phyloP scores from a whole-genome alignment of 2,329 filamentous ascomycete genomes.

The Fusarium sp. region DNA sequence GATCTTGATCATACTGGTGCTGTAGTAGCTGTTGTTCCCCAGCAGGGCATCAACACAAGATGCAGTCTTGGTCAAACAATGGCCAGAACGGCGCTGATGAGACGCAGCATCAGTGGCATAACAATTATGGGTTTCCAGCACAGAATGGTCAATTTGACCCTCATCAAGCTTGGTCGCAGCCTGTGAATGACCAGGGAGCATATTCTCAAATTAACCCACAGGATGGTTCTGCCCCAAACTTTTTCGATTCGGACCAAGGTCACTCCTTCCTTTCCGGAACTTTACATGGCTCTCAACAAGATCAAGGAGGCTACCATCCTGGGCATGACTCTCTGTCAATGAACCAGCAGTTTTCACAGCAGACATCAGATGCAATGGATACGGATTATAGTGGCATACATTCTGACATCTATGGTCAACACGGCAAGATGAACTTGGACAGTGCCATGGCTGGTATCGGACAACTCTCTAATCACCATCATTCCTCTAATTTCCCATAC shows the following conservation, averaged over 20 bases:
- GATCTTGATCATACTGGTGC: constrained; percentile 40
- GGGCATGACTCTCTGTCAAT: constrained; percentile 50
- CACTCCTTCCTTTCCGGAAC: constrained; percentile 50
- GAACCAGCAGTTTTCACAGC: constrained; percentile 52
- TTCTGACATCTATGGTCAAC: constrained; percentile 55
- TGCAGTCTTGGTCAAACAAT: constrained; percentile 57
- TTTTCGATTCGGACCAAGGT: constrained; percentile 53
- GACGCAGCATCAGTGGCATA: constrained; percentile 52
- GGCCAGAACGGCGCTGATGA: constrained; percentile 55
- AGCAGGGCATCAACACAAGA: constrained; percentile 46
- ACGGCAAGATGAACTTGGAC: constrained; percentile 50
- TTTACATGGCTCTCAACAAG: constrained; percentile 49
- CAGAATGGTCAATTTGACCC: constrained; percentile 56
- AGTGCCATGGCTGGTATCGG: constrained; percentile 49
- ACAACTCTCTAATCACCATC: constrained; percentile 50
- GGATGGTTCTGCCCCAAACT: constrained; percentile 51
- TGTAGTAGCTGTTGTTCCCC: constrained; percentile 39
- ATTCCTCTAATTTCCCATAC: constrained; percentile 53
- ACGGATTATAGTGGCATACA: constrained; percentile 55
- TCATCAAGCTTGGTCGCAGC: constrained; percentile 55
- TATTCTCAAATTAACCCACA: constrained; percentile 52
- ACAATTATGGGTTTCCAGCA: constrained; percentile 51
- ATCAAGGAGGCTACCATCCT: constrained; percentile 49
- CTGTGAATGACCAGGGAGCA: constrained; percentile 51
- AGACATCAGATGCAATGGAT: constrained; percentile 54